Conservation (phyloP, 2,329 filamentous ascomycete species). For the Aspergillus niger region DNA sequence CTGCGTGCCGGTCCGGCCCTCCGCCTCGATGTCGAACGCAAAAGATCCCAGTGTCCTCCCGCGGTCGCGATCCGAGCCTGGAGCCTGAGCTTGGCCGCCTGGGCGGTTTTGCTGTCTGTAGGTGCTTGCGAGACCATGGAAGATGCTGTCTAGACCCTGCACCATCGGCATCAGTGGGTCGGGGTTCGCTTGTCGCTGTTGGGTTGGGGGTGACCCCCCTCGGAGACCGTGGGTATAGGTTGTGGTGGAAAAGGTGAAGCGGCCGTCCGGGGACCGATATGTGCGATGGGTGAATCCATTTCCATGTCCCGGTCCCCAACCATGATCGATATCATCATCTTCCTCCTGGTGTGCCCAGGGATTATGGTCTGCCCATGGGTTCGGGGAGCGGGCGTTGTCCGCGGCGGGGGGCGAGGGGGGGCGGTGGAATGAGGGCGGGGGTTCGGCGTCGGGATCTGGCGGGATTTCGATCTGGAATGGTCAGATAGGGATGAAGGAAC, state of each 20-base stretch:
- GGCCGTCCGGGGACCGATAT: conserved; percentile 50
- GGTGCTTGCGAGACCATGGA: conserved; percentile 48
- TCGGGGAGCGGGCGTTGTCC: conserved; percentile 22
- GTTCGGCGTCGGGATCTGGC: conserved; percentile 26
- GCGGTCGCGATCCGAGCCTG: neutral
- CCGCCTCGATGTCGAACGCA: conserved; percentile 6
- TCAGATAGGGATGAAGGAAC: conserved; percentile 6
- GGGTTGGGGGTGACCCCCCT: conserved; percentile 19
- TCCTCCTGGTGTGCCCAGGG: conserved; percentile 51
- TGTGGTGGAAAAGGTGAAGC: conserved; percentile 44
- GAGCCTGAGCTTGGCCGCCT: neutral
- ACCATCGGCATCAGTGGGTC: conserved; percentile 35
- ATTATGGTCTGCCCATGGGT: conserved; percentile 48
- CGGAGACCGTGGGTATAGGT: conserved; percentile 32
- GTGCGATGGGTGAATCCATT: conserved; percentile 38
- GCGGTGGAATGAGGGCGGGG: conserved; percentile 24
- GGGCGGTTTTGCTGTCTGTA: conserved; percentile 19
- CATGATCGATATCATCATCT: conserved; percentile 43
- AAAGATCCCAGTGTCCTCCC: conserved; percentile 9
- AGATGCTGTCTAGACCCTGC: conserved; percentile 47
- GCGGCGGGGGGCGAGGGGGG: conserved; percentile 24
- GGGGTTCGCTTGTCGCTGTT: conserved; percentile 13
- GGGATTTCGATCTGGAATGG: conserved; percentile 36
- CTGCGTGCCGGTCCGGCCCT: conserved; percentile 11
- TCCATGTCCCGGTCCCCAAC: conserved; percentile 19